Percentiles rank a stretch among this genome's conserved stretches.
phyloP scores from a whole-genome alignment of 2,329 filamentous ascomycete species.

The Ophiognomonia clavigignenti-juglandacearum region DNA sequence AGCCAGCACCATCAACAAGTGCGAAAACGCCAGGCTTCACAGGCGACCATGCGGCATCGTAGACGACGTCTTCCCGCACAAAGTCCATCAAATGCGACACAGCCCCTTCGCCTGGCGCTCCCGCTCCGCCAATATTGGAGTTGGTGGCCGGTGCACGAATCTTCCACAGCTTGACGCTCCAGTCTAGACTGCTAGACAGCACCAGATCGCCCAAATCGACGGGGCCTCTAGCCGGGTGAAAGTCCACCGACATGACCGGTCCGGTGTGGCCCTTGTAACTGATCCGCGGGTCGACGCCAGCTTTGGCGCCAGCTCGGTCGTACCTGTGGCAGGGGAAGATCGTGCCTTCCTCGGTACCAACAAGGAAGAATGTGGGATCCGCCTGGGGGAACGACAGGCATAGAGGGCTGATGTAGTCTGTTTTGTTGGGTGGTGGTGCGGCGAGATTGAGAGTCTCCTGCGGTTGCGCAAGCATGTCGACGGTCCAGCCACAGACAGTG shows the following conservation, averaged over 20 bases:
- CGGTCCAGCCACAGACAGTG: slow-evolving; percentile 93
- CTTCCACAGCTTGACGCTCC: slow-evolving; percentile 97
- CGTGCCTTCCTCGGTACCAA: slow-evolving; percentile 92
- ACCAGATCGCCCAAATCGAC: slow-evolving; percentile 93
- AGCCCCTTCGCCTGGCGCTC: slow-evolving; percentile 38
- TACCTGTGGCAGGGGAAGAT: slow-evolving; percentile 97
- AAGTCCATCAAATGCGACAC: slow-evolving; percentile 82
- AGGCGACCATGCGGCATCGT: slow-evolving; percentile 93
- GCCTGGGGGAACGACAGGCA: slow-evolving; percentile 92
- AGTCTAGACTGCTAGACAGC: slow-evolving; percentile 87
- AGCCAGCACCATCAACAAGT: slow-evolving; percentile 87
- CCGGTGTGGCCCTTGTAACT: slow-evolving; percentile 87
- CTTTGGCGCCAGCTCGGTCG: slow-evolving; percentile 94
- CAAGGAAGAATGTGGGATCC: slow-evolving; percentile 95
- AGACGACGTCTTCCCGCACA: slow-evolving; percentile 90
- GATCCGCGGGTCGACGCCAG: slow-evolving; percentile 84
- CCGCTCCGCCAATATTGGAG: slow-evolving; percentile 44
- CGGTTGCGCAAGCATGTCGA: slow-evolving; percentile 95
- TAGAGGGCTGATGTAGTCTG: slow-evolving; percentile 90
- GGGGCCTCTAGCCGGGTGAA: slow-evolving; percentile 87
- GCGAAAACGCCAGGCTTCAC: slow-evolving; percentile 92
- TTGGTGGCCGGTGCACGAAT: slow-evolving; percentile 75
- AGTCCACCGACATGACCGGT: slow-evolving; percentile 92
- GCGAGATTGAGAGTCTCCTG: slow-evolving; percentile 89
- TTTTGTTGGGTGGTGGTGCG: slow-evolving; percentile 79